Evolutionary conservation across 192 early-diverging fungal species (phyloP), one percentile per base, ranked within the genome.

Genomic region (Coemansia biformis): DNA sequence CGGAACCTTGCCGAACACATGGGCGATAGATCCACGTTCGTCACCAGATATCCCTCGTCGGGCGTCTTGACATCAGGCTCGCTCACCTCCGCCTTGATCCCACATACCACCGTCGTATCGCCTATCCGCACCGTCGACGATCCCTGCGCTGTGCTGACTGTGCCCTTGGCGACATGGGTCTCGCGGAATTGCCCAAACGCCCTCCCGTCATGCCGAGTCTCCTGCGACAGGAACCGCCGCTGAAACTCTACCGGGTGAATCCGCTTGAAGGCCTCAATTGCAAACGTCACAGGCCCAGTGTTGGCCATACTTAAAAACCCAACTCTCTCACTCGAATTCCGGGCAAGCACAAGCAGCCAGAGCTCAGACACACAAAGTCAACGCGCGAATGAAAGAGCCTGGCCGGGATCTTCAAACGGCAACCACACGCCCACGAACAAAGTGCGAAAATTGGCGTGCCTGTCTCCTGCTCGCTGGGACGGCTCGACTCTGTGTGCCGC

Each of bases 71-170:
- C 61, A 18, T 74, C 68, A 21, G 95, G 92, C 51, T 87, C 84
- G 21, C 88, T 76, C 3, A 95, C 89, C 68, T 96, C 91, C 16
- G 88, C 93, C 63, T 98, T 98, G 43, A 98, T 84, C 15, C 92
- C 95, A 52, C 93, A 96, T 5, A 93, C 76, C 13, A 91, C 86
- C 10, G 86, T 91, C 2, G 92, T 95, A 26, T 88, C 83, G 23
- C 95, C 95, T 9, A 92, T 57, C 26, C 88, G 79, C 30, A 93
- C 86, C 64, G 90, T 86, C 8, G 91, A 85, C 3, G 89, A 93
- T 4, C 92, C 92, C 51, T 88, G 71, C 11, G 89, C 84, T 3
- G 87, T 93, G 46, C 78, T 75, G 26, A 98, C 82, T 11, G 81
- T 68, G 11, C 78, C 83, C 78, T 70, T 51, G 68, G 66, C 56